A percentile compares a stretch with the other conserved stretches of the same genome.
Evolutionary conservation across 352 stramenopile genomes (phyloP).

Genomic region (Thraustochytrium sp.): DNA sequence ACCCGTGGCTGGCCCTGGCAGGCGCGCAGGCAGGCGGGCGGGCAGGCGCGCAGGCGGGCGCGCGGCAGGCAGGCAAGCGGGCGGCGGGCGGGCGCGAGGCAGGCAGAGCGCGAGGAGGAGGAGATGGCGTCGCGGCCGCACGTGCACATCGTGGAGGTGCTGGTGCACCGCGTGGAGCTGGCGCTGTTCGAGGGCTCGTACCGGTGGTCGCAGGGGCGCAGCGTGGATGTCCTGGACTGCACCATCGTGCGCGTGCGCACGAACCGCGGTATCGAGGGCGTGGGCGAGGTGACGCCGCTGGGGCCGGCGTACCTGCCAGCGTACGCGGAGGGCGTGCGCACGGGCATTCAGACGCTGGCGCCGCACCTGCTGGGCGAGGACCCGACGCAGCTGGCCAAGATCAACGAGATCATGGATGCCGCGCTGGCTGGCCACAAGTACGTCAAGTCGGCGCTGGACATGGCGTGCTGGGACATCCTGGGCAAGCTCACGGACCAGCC

Average conservation of each 20-base stretch:
- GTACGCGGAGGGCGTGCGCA: slow-evolving; percentile 16
- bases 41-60: background rate
- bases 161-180: slow-evolving; percentile 38
- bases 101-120: no score
- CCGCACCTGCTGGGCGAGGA: slow-evolving; percentile 30
- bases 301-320: slow-evolving; percentile 32
- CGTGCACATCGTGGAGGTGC: slow-evolving; percentile 5
- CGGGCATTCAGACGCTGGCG: slow-evolving; percentile 37
- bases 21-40: no score
- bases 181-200: slow-evolving; percentile 39
- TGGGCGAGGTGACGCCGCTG: slow-evolving; percentile 27
- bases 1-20: no score
- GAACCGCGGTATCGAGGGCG: slow-evolving; percentile 34
- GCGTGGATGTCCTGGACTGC: slow-evolving; percentile 40
- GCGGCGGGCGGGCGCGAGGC: no score
- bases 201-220: slow-evolving; percentile 4
- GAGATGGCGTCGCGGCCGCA: no score
- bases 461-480: slow-evolving; percentile 44
- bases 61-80: background rate
- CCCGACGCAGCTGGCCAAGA: slow-evolving; percentile 30
- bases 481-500: slow-evolving; percentile 41
- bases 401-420: slow-evolving; percentile 41
- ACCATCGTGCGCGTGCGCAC: slow-evolving; percentile 23
- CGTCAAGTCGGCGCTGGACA: slow-evolving; percentile 36
- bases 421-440: slow-evolving; percentile 31